Base-by-base conservation (phyloP, 257 asterid genomes). In the Avicennia marina region DNA sequence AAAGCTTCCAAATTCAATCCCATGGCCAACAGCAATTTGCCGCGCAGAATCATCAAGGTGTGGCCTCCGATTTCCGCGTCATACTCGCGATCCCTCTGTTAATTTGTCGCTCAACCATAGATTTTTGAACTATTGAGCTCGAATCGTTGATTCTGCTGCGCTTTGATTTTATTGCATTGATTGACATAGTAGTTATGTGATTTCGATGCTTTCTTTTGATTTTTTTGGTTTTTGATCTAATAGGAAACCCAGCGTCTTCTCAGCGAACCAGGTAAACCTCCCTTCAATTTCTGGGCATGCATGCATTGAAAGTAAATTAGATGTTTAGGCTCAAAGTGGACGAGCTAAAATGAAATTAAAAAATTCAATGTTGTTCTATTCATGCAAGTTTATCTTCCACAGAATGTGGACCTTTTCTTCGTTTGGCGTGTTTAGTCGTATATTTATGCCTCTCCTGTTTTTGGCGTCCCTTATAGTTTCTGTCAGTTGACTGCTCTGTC, bases 211-310 rank as follows among this genome's bases (percentile, higher is more conserved):
- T 8, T 29, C 7, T 4, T 29, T 8, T 26, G 59, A n/a, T 38
- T 65, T 32, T 3, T 36, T 4, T 47, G 0, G 46, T 32, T 45
- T 17, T 66, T 47, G 57, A 19, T 29, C 59, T 72, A 8, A 47
- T 64, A 93, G 98, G 98, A 93, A 74, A 93, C 97, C 63, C 97
- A 93, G 74, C 96, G 99, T 16, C 99, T 89, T 69, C 90, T 93
- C 29, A 89, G 99, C 77, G 97, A 93, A 65, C 99, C 99, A 60
- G 98, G 98, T 91, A 71, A 56, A 39, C 16, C n/a, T n/a, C 4
- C 50, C 39, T 42, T 22, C 16, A 25, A 54, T 71, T 49, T 54
- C 8, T 8, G 4, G 7, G 34, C 25, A 19, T 51, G 25, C 10
- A 43, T 38, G 22, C 60, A 46, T 58, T 8, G 34, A 29, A 8